Base-by-base conservation (phyloP, 2,329 filamentous ascomycete genomes). In the Thelonectria olida region DNA sequence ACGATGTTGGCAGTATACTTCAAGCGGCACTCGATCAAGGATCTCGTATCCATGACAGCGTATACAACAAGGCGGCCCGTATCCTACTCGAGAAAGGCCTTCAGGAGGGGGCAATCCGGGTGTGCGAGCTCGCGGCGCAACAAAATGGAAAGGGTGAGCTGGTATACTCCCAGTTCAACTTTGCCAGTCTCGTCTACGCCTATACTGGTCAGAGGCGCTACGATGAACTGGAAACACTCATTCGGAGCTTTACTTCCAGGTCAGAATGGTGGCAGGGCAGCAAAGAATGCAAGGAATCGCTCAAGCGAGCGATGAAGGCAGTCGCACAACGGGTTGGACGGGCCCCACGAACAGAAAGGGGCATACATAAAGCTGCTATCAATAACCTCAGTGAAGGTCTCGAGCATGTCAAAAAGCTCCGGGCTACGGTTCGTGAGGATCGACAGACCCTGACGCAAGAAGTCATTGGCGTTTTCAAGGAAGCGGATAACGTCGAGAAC, bases 151-250 rank as follows among this genome's bases (percentile, higher is more conserved):
- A 71, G 19, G 75, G 76, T 12, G 69, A 77, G 38, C 62, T 77
- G 25, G 68, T 75, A 36, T 80, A 78, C 66, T 78, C 67, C 63
- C 68, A 74, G 45, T 72, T 72, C 66, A 80, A 78, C 61, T 81
- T 81, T 66, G 60, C 73, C 27, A 77, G 73, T 38, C 70, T 81
- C 17, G 60, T 80, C 22, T 73, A 72, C 53, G 67, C 73, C 5
- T 76, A 77, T 63, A 76, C 73, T 1, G 73, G 72, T 2, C 67
- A 71, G 38, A 67, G 63, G n/a, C 67, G 62, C 7, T 80, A 80
- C 54, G 54, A 64, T 7, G 70, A 71, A 15, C 63, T 80, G 19
- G 61, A 65, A 31, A 66, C 64, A 31, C 61, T 80, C n/a, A 55
- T 80, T 6, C 50, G 51, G 19, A 65, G 58, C 10, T 78, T 79